These are phyloP conservation scores for Trichopus zeylanicus DNA, from an alignment of 116 monocot species.

Conservation along the genomic window DNA sequence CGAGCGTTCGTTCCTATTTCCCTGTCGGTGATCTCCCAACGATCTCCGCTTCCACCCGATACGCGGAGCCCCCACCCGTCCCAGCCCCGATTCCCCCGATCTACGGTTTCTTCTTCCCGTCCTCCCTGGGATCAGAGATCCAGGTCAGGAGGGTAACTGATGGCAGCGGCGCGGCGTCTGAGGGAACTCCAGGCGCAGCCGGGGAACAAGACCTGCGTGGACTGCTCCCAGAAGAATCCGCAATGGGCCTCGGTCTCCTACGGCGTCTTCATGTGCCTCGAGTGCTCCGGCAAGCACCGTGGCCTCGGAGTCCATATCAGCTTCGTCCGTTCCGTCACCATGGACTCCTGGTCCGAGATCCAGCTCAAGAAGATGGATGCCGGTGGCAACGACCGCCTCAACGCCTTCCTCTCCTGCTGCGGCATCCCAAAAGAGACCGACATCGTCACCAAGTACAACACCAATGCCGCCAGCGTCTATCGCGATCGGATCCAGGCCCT, in stretches of 20 bases:
- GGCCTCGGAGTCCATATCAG: slow-evolving; percentile 76
- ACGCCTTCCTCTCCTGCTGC: slow-evolving; percentile 55
- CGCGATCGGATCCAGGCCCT: slow-evolving; percentile 74
- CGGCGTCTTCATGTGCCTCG: slow-evolving; percentile 74
- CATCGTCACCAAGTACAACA: slow-evolving; percentile 72
- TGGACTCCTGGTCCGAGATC: slow-evolving; percentile 97
- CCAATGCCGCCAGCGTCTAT: slow-evolving; percentile 58
- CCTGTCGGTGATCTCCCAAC: not conserved
- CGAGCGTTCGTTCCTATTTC: too few relatives aligned
- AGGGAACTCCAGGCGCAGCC: slow-evolving; percentile 49
- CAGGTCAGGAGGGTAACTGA: slow-evolving; percentile 3
- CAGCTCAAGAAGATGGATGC: slow-evolving; percentile 90
- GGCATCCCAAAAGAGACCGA: slow-evolving; percentile 60
- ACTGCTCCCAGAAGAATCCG: slow-evolving; percentile 69
- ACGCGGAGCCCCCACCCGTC: too few relatives aligned
- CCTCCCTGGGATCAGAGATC: slow-evolving; percentile 15
- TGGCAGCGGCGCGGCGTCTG: slow-evolving; percentile 49
- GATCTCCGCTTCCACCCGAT: not conserved
- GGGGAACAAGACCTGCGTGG: slow-evolving; percentile 66
- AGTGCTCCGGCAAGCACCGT: slow-evolving; percentile 77
- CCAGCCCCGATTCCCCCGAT: not conserved
- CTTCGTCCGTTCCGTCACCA: slow-evolving; percentile 88
- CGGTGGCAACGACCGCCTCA: slow-evolving; percentile 79
- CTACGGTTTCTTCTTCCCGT: not conserved
- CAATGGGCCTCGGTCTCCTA: slow-evolving; percentile 62